phyloP scores from a whole-genome alignment of 75 land plant species.

The Pseudotsuga menziesii region DNA sequence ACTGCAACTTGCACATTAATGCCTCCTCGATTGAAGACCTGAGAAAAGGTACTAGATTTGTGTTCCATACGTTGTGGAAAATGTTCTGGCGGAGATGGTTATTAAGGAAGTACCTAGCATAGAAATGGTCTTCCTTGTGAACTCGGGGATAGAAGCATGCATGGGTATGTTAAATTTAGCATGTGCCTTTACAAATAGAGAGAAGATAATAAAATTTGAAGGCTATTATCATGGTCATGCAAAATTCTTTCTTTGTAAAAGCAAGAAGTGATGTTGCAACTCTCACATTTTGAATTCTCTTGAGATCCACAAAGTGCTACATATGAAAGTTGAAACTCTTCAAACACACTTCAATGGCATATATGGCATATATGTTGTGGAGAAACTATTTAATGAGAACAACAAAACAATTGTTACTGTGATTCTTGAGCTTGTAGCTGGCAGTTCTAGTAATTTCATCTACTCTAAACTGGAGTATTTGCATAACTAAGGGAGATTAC shows the following conservation, averaged over 20 bases:
- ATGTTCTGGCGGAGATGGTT: constrained; percentile 84
- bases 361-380: constrained; percentile 43
- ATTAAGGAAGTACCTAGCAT: constrained; percentile 92
- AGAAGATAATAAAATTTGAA: constrained; percentile 86
- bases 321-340: constrained; percentile 37
- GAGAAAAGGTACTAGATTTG: constrained; percentile 98
- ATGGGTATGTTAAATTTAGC: constrained; percentile 91
- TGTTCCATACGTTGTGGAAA: constrained; percentile 88
- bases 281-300: constrained; percentile 92
- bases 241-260: constrained; percentile 90
- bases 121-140: constrained; percentile 97
- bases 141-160: constrained; percentile 97
- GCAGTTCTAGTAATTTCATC: constrained; percentile 91
- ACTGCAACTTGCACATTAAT: constrained; percentile 27
- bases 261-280: constrained; percentile 99
- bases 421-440: constrained; percentile 95
- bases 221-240: constrained; percentile 99
- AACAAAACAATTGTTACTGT: constrained; percentile 85
- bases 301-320: constrained; percentile 85
- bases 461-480: constrained; percentile 66
- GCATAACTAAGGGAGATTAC: constrained; percentile 82
- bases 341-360: constrained; percentile 16
- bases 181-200: constrained; percentile 79
- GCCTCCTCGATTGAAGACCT: constrained; percentile 82
- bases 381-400: constrained; percentile 53